A percentile compares a stretch with the other conserved stretches of the same genome.
These are phyloP conservation scores for Pseudonitzschia pungens DNA, from an alignment of 108 stramenopile species.

Conservation along the genomic window DNA sequence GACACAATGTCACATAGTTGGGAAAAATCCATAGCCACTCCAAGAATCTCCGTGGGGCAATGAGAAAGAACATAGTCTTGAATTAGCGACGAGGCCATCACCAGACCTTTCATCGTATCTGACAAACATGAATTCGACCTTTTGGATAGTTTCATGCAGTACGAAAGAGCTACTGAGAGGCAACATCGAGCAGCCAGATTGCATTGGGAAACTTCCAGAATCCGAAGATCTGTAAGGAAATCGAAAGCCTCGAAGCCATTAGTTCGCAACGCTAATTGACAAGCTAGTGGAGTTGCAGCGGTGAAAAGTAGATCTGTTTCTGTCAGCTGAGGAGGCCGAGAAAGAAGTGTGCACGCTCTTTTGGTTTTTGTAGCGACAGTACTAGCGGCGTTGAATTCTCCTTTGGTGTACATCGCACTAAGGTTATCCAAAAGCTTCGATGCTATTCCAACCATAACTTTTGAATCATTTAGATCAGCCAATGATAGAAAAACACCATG, in stretches of 20 bases:
- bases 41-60: slow-evolving; percentile 41
- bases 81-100: slow-evolving; percentile 53
- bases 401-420: slow-evolving; percentile 12
- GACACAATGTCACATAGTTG: slow-evolving; percentile 55
- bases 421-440: slow-evolving; percentile 9
- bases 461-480: slow-evolving; percentile 26
- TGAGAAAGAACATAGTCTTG: slow-evolving; percentile 50
- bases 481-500: slow-evolving; percentile 29
- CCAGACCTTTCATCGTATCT: slow-evolving; percentile 28
- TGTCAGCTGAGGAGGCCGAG: slow-evolving; percentile 4
- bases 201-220: slow-evolving; percentile 19
- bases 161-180: slow-evolving; percentile 30
- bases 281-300: slow-evolving; percentile 22
- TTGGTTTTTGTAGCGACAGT: slow-evolving; percentile 19
- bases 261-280: slow-evolving; percentile 24
- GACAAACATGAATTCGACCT: neutral
- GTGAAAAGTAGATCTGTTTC: slow-evolving; percentile 23
- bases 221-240: slow-evolving; percentile 30
- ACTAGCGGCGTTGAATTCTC: slow-evolving; percentile 6
- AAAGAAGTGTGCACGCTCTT: slow-evolving; percentile 23
- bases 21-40: slow-evolving; percentile 35
- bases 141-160: slow-evolving; percentile 27
- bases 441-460: slow-evolving; percentile 14
- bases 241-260: slow-evolving; percentile 17
- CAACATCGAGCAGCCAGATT: slow-evolving; percentile 30